Conservation (phyloP, 2,329 filamentous ascomycete species). For the Diaporthe vexans region DNA sequence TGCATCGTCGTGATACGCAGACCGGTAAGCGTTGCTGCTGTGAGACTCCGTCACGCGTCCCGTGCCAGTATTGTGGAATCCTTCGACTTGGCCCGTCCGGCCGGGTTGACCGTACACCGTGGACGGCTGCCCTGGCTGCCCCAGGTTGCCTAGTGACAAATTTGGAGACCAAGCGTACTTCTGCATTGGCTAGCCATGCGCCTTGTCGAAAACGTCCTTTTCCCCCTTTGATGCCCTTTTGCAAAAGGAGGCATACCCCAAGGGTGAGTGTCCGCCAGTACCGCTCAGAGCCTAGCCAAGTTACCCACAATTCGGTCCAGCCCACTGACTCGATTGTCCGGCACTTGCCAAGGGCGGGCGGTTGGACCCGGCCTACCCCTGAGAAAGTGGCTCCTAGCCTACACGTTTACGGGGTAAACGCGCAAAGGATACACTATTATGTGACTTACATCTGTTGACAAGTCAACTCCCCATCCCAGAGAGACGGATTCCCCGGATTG, state of each 20-base stretch:
- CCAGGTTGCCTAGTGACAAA: conserved; percentile 4
- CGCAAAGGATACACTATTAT: background rate
- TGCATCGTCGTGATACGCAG: conserved; percentile 14
- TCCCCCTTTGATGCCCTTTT: background rate
- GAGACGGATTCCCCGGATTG: background rate
- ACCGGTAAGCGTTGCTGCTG: conserved; percentile 13
- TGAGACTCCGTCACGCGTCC: conserved; percentile 24
- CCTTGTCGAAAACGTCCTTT: background rate
- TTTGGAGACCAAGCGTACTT: background rate
- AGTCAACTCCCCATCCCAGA: background rate
- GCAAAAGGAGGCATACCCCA: background rate
- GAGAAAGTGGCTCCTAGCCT: conserved; percentile 13
- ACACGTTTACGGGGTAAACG: background rate
- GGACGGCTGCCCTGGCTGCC: background rate
- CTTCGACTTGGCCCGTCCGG: conserved; percentile 10
- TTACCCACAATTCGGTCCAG: conserved; percentile 22
- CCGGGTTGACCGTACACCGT: conserved; percentile 13
- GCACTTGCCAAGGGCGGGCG: conserved; percentile 14
- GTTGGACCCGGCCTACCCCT: conserved; percentile 25
- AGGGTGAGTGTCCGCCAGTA: conserved; percentile 9
- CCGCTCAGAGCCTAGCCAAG: background rate
- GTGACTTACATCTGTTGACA: background rate
- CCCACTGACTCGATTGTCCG: conserved; percentile 20
- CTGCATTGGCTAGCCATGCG: background rate
- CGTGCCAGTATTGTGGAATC: conserved; percentile 5